Evolutionary conservation across 2,329 filamentous ascomycete species (phyloP).

Genomic region (Pseudohalonectria lignicola): DNA sequence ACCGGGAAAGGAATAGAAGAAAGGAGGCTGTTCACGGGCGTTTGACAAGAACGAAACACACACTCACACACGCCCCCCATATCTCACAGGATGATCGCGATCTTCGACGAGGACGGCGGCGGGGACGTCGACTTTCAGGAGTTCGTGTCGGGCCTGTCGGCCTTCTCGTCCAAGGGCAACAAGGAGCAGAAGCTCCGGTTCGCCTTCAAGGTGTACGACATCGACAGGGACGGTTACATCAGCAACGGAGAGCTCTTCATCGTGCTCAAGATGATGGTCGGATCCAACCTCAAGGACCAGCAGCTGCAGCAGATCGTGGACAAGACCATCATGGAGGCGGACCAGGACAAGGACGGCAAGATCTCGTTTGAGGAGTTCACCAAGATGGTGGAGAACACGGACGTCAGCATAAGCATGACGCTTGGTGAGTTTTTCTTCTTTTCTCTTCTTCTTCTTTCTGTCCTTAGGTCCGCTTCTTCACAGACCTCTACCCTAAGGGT

Average conservation of each 20-base stretch:
- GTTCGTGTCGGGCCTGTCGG: constrained; percentile 89
- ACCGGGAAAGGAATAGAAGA: too few relatives aligned
- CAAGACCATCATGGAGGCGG: constrained; percentile 99
- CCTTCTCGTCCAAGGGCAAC: constrained; percentile 96
- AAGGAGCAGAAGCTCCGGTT: constrained; percentile 98
- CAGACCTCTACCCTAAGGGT: too few relatives aligned
- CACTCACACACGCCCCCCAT: background rate
- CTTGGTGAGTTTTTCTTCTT: constrained; percentile 38
- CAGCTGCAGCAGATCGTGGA: constrained; percentile 99
- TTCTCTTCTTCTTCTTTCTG: background rate
- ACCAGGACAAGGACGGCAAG: constrained; percentile 90
- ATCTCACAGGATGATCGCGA: constrained; percentile 81
- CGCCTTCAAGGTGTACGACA: constrained; percentile 99
- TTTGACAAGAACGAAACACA: too few relatives aligned
- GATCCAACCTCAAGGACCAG: constrained; percentile 97
- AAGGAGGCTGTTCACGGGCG: too few relatives aligned
- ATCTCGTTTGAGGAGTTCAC: constrained; percentile 99
- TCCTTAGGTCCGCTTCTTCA: too few relatives aligned
- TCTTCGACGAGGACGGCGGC: constrained; percentile 96
- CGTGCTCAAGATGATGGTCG: constrained; percentile 99
- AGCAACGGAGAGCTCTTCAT: constrained; percentile 99
- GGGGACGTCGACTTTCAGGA: constrained; percentile 98
- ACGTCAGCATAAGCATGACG: constrained; percentile 66
- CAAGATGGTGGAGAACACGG: constrained; percentile 96
- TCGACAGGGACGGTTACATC: constrained; percentile 96